Evolutionary conservation across 345 rosid species (phyloP).

Genomic region (Arabidopsis thaliana): DNA sequence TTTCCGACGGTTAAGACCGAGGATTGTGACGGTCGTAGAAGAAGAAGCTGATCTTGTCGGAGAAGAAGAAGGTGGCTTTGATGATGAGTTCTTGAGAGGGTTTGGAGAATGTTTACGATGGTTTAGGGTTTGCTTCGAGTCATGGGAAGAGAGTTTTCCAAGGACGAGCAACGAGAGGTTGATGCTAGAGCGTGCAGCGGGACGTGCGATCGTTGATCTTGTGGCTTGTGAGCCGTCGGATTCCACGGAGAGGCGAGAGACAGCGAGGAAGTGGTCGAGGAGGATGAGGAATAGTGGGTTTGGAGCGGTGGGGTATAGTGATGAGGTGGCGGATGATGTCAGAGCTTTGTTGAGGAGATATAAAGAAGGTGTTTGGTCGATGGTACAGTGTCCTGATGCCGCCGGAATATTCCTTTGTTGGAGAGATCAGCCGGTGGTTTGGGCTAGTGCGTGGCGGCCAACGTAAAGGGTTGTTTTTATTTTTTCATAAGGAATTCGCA

Average conservation of each 20-base stretch:
- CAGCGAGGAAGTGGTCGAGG: conserved; percentile 76
- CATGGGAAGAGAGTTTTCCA: conserved; percentile 77
- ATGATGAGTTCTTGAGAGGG: conserved; percentile 63
- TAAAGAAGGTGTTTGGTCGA: conserved; percentile 85
- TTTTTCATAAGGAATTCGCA: neutral
- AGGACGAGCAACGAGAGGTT: conserved; percentile 81
- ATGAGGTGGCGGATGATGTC: conserved; percentile 88
- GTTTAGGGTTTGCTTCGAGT: conserved; percentile 94
- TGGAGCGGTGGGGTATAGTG: conserved; percentile 59
- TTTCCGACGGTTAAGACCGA: conserved; percentile 68
- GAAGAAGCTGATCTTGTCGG: conserved; percentile 83
- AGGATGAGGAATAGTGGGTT: conserved; percentile 69
- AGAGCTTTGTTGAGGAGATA: conserved; percentile 93
- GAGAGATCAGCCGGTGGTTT: conserved; percentile 94
- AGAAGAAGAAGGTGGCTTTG: conserved; percentile 57
- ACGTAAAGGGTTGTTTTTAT: conserved; percentile 32
- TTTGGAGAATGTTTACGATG: conserved; percentile 78
- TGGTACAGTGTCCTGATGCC: conserved; percentile 67
- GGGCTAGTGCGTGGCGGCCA: conserved; percentile 98
- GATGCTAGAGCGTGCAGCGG: conserved; percentile 85
- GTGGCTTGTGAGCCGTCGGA: conserved; percentile 72
- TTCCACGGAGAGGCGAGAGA: conserved; percentile 80
- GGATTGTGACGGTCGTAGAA: conserved; percentile 79
- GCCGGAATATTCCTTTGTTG: conserved; percentile 92
- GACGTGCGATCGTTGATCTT: conserved; percentile 75